Evolutionary conservation across 257 asterid genomes (phyloP).

Genomic region (Leonotis leonurus): DNA sequence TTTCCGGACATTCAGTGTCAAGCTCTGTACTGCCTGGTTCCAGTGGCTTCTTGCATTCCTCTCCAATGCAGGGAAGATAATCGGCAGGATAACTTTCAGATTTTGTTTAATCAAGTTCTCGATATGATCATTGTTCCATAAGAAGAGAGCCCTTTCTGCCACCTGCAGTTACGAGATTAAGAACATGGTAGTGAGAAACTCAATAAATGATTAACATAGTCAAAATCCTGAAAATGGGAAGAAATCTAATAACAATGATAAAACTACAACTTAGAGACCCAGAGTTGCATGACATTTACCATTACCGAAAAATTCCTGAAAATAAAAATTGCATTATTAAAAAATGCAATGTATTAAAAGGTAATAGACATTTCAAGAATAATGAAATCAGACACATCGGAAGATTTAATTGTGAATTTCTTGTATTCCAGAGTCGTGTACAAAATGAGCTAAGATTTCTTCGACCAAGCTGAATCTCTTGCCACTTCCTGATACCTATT

Average conservation of each 20-base stretch:
- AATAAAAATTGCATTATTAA: neutral
- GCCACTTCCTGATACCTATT: neutral
- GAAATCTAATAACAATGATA: neutral
- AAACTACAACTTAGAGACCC: no score
- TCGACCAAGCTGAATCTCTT: neutral
- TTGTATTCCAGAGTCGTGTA: neutral
- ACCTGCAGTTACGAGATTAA: slow-evolving; percentile 42
- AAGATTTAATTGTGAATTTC: neutral
- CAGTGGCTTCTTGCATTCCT: slow-evolving; percentile 71
- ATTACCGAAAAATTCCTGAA: neutral
- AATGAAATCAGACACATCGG: neutral
- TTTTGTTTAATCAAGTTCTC: slow-evolving; percentile 84
- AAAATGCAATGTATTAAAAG: neutral
- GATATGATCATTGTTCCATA: slow-evolving; percentile 88
- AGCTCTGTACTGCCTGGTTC: slow-evolving; percentile 84
- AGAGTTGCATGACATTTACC: neutral
- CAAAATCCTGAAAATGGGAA: neutral
- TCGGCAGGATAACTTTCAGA: slow-evolving; percentile 65
- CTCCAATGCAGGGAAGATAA: slow-evolving; percentile 71
- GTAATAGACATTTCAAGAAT: no score
- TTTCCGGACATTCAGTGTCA: slow-evolving; percentile 84
- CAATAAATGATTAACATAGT: neutral
- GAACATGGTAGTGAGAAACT: slow-evolving; percentile 9
- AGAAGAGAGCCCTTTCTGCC: slow-evolving; percentile 85
- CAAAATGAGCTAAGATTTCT: neutral